Percentiles rank a stretch among this genome's conserved stretches.
These are phyloP conservation scores for Lentinus polychrous DNA, from an alignment of 1,284 basidiomycete species.

Conservation along the genomic window DNA sequence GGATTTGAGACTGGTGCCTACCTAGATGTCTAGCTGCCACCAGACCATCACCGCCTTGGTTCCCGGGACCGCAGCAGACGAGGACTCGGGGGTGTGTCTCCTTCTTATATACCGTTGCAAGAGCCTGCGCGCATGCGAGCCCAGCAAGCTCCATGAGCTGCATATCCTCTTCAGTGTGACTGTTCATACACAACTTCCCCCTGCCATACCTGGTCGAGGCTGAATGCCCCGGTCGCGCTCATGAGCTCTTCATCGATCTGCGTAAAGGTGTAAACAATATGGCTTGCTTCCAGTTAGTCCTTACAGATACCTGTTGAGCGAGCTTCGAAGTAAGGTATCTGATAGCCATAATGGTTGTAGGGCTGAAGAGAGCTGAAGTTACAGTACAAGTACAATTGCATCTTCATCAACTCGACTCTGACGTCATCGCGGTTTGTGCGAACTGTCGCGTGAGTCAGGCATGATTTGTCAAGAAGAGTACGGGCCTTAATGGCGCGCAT, in stretches of 20 bases:
- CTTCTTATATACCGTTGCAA: conserved; percentile 71
- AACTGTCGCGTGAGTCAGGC: too few relatives aligned
- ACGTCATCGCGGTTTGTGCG: too few relatives aligned
- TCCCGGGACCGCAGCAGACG: conserved; percentile 94
- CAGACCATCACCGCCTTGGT: conserved; percentile 96
- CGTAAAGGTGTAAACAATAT: conserved; percentile 2
- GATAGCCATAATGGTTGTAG: conserved; percentile 48
- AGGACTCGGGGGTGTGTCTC: conserved; percentile 69
- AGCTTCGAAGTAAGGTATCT: conserved; percentile 73
- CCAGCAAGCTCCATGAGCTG: conserved; percentile 99
- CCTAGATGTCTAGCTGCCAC: conserved; percentile 94
- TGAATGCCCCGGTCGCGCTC: conserved; percentile 79
- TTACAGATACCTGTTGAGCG: conserved; percentile 66
- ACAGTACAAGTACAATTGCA: too few relatives aligned
- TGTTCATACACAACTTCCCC: neutral
- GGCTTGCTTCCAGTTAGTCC: neutral
- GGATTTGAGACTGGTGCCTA: conserved; percentile 26
- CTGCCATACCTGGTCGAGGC: conserved; percentile 72
- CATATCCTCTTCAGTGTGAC: neutral
- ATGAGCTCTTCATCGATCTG: conserved; percentile 93
- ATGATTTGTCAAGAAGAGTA: too few relatives aligned
- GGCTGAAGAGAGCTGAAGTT: too few relatives aligned
- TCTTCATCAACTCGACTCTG: too few relatives aligned
- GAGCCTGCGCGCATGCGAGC: conserved; percentile 86
- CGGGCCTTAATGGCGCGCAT: too few relatives aligned